Evolutionary conservation across 2,329 filamentous ascomycete species (phyloP).

Genomic region (Hypoxylon sp.): DNA sequence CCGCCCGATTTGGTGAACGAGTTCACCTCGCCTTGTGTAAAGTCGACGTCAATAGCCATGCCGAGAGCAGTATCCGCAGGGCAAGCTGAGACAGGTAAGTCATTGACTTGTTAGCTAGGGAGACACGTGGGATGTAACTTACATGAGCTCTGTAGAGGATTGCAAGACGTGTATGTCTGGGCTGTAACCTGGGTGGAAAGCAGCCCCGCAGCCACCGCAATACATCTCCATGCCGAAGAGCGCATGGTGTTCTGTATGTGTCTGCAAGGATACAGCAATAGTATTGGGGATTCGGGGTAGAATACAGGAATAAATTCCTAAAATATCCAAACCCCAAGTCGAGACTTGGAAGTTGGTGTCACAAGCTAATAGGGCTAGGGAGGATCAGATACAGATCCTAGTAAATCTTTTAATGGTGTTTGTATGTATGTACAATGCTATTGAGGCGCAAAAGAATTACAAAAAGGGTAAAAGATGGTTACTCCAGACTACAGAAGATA

Average conservation of each 20-base stretch:
- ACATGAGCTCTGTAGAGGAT: conserved; percentile 51
- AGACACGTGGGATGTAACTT: conserved; percentile 34
- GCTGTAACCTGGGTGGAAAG: conserved; percentile 46
- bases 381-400: conserved; percentile 24
- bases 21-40: conserved; percentile 81
- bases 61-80: conserved; percentile 85
- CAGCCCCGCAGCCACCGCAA: conserved; percentile 43
- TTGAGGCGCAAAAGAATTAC: conserved; percentile 28
- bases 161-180: conserved; percentile 54
- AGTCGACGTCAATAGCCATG: conserved; percentile 86
- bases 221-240: conserved; percentile 41
- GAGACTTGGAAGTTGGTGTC: conserved; percentile 23
- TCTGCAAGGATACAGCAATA: conserved; percentile 31
- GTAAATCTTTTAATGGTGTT: conserved; percentile 18
- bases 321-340: conserved; percentile 17
- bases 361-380: conserved; percentile 24
- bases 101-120: conserved; percentile 22
- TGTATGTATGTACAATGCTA: conserved; percentile 35
- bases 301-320: conserved; percentile 25
- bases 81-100: conserved; percentile 68
- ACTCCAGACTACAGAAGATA: conserved; percentile 36
- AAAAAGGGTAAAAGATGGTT: conserved; percentile 37
- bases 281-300: conserved; percentile 21
- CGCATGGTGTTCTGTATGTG: conserved; percentile 46
- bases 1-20: conserved; percentile 81